Percentiles rank a stretch among this genome's conserved stretches.
phyloP scores from a whole-genome alignment of 768 basidiomycete species.

The Pleurotus cornucopiae region DNA sequence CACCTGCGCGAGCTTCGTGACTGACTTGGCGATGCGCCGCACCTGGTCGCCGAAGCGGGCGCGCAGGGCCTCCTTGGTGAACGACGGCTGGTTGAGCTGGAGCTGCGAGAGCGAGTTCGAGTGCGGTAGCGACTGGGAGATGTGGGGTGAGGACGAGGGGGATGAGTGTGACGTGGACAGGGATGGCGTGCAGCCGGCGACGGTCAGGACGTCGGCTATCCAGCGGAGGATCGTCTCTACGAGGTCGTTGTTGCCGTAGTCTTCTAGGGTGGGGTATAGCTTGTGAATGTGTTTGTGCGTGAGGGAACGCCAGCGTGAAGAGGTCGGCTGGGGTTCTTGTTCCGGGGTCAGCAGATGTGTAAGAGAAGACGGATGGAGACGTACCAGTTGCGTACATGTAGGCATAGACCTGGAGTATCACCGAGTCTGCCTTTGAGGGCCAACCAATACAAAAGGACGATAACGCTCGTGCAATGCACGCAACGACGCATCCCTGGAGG shows the following conservation, averaged over 20 bases:
- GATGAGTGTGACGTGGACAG: slow-evolving; percentile 31
- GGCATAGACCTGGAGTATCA: slow-evolving; percentile 57
- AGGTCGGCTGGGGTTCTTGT: slow-evolving; percentile 71
- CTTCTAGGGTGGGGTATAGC: slow-evolving; percentile 61
- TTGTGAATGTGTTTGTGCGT: slow-evolving; percentile 66
- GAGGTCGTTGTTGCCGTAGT: slow-evolving; percentile 67
- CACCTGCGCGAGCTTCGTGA: slow-evolving; percentile 58
- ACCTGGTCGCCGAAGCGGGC: slow-evolving; percentile 56
- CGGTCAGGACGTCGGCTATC: slow-evolving; percentile 61
- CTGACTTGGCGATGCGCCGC: slow-evolving; percentile 59
- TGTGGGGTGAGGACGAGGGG: slow-evolving; percentile 18
- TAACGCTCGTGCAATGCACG: slow-evolving; percentile 63
- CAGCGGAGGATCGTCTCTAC: slow-evolving; percentile 72
- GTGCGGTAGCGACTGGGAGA: slow-evolving; percentile 16
- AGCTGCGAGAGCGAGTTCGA: slow-evolving; percentile 1
- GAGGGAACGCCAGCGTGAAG: slow-evolving; percentile 73
- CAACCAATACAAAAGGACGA: slow-evolving; percentile 73
- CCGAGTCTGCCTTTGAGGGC: slow-evolving; percentile 63
- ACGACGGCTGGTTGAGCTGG: background rate
- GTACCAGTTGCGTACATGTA: slow-evolving; percentile 53
- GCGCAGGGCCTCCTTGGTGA: slow-evolving; percentile 31
- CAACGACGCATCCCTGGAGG: slow-evolving; percentile 65
- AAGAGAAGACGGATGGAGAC: slow-evolving; percentile 13
- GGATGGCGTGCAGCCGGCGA: slow-evolving; percentile 54
- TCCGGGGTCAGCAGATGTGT: slow-evolving; percentile 3